A percentile compares a stretch with the other conserved stretches of the same genome.
phyloP scores from a whole-genome alignment of 257 asterid species.

The Solanum neorickii region DNA sequence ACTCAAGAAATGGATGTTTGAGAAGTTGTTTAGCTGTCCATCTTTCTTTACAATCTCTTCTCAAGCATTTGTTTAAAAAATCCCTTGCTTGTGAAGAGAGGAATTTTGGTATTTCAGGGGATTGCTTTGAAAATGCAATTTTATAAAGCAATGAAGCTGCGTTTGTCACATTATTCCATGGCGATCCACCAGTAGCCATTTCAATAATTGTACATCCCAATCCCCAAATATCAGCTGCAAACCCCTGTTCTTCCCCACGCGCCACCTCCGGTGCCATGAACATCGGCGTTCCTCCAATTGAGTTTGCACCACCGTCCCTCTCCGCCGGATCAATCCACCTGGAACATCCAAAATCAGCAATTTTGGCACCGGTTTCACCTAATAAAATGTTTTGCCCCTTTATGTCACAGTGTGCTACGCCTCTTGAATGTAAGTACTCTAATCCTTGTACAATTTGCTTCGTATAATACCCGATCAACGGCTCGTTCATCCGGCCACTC shows the following conservation, averaged over 20 bases:
- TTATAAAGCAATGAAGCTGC: conserved; percentile 23
- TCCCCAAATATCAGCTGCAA: conserved; percentile 70
- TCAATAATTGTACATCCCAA: conserved; percentile 67
- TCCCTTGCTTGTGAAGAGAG: conserved; percentile 50
- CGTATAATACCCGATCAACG: conserved; percentile 18
- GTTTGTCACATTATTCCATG: conserved; percentile 42
- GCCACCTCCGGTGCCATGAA: conserved; percentile 83
- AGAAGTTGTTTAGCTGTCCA: conserved; percentile 57
- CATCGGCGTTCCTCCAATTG: conserved; percentile 54
- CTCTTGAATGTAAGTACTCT: conserved; percentile 50
- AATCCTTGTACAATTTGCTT: conserved; percentile 37
- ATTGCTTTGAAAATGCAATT: conserved; percentile 50
- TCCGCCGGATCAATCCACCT: conserved; percentile 11
- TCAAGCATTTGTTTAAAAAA: conserved; percentile 51
- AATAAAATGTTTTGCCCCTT: conserved; percentile 55
- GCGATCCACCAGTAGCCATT: conserved; percentile 52
- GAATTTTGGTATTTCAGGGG: conserved; percentile 40
- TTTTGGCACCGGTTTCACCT: conserved; percentile 27
- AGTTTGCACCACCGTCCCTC: no score
- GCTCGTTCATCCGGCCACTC: conserved; percentile 29
- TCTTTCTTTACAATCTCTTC: conserved; percentile 36
- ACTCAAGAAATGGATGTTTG: conserved; percentile 42
- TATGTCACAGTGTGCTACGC: conserved; percentile 66
- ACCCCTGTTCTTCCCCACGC: conserved; percentile 57
- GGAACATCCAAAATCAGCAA: conserved; percentile 72